These are phyloP conservation scores for Lodderomyces pseudojiufengensis DNA, from an alignment of 1,139 yeast species.

Conservation along the genomic window DNA sequence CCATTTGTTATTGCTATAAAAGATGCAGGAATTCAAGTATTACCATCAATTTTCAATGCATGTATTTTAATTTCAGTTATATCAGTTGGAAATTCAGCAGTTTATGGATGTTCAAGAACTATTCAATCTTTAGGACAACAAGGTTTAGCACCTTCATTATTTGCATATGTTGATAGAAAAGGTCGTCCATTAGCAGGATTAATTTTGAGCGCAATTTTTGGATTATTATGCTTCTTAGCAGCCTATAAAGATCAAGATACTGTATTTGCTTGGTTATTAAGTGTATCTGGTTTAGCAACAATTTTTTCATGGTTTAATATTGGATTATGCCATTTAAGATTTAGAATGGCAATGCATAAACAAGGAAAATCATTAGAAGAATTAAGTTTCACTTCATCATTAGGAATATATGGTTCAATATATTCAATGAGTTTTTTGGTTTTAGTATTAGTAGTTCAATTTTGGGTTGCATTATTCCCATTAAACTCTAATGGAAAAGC, in stretches of 20 bases:
- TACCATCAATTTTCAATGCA: slow-evolving; percentile 44
- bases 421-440: slow-evolving; percentile 30
- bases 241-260: slow-evolving; percentile 35
- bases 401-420: slow-evolving; percentile 34
- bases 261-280: slow-evolving; percentile 41
- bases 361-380: slow-evolving; percentile 29
- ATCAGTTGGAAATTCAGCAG: slow-evolving; percentile 45
- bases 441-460: slow-evolving; percentile 32
- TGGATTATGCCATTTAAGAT: slow-evolving; percentile 35
- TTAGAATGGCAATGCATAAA: slow-evolving; percentile 33
- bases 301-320: slow-evolving; percentile 42
- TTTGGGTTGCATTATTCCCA: slow-evolving; percentile 40
- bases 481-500: slow-evolving; percentile 24
- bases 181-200: slow-evolving; percentile 45
- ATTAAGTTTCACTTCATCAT: slow-evolving; percentile 24
- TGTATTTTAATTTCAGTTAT: slow-evolving; percentile 38
- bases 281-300: slow-evolving; percentile 40
- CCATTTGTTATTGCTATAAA: slow-evolving; percentile 60
- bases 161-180: slow-evolving; percentile 34
- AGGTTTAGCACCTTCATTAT: slow-evolving; percentile 37
- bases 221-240: slow-evolving; percentile 37
- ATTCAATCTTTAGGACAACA: slow-evolving; percentile 39
- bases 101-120: slow-evolving; percentile 44
- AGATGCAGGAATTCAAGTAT: slow-evolving; percentile 45
- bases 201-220: slow-evolving; percentile 29